Evolutionary conservation across 2,329 filamentous ascomycete genomes (phyloP), one percentile per base, ranked within the genome.

Genomic region (Sarocladium oryzae): DNA sequence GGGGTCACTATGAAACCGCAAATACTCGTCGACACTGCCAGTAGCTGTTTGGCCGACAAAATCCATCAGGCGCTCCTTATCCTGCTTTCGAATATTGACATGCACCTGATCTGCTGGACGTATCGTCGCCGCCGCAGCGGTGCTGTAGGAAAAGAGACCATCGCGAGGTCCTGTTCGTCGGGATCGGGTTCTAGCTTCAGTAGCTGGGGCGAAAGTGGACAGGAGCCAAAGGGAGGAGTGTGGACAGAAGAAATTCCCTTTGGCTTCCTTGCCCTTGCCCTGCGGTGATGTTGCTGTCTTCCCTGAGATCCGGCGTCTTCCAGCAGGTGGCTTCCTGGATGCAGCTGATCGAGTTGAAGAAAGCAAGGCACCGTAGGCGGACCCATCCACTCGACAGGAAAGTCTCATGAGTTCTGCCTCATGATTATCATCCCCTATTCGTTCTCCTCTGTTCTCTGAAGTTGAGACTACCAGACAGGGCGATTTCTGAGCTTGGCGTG

Each of bases 391-490:
- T 76, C 75, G 76, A 69, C 70, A 75, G 61, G 73, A 69, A 69
- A 75, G 69, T 77, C 75, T 81, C 79, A 82, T 82, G 76, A 71
- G 78, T 68, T 73, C 69, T 70, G 74, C 71, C 66, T 70, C 75
- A 78, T 78, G 67, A 57, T 71, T 24, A 18, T 36, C 16, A 26
- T 24, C 5, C 13, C 6, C 11, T 33, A 5, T 3, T 30, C 13
- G 13, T 28, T 20, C 16, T 40, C 37, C 37, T 10, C n/a, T 37
- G n/a, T 9, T 15, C 9, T 37, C n/a, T 37, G n/a, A n/a, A n/a
- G n/a, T n/a, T n/a, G n/a, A n/a, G n/a, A n/a, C n/a, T n/a, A n/a
- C n/a, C n/a, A n/a, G n/a, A n/a, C n/a, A n/a, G n/a, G n/a, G n/a
- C n/a, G n/a, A n/a, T n/a, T n/a, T n/a, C n/a, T n/a, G n/a, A n/a